phyloP scores from a whole-genome alignment of 2,329 filamentous ascomycete species.

The Pseudodiploospora longispora region DNA sequence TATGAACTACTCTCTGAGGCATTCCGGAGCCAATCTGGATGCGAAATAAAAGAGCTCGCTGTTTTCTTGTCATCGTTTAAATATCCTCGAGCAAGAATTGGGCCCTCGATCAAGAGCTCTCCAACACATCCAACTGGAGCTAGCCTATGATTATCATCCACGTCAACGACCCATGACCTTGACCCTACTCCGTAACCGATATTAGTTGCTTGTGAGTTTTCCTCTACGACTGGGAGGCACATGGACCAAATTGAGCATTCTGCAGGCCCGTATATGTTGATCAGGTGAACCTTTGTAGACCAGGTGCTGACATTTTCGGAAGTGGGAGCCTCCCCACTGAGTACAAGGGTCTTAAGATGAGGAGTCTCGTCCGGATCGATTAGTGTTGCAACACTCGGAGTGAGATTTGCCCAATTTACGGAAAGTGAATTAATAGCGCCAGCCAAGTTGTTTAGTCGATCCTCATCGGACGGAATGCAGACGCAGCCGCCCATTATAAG shows the following conservation, averaged over 20 bases:
- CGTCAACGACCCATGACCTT: conserved; percentile 4
- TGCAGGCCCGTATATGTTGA: conserved; percentile 38
- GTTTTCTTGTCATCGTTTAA: conserved; percentile 37
- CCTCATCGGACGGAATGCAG: not conserved
- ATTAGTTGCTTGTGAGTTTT: not conserved
- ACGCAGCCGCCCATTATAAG: not conserved
- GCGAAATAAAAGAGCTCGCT: not conserved
- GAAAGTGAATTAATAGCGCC: not conserved
- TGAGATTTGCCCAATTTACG: not conserved
- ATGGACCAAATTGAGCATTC: conserved; percentile 28
- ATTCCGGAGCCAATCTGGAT: conserved; percentile 21
- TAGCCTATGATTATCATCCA: not conserved
- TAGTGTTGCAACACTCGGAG: conserved; percentile 11
- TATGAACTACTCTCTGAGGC: not conserved
- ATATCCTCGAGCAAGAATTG: conserved; percentile 42
- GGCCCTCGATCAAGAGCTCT: conserved; percentile 31
- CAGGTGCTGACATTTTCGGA: conserved; percentile 10
- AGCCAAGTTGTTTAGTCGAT: not conserved
- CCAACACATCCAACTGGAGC: not conserved
- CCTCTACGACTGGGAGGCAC: not conserved
- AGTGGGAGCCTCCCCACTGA: not conserved
- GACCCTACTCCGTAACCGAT: not conserved
- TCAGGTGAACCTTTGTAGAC: conserved; percentile 35
- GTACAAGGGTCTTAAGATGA: conserved; percentile 2
- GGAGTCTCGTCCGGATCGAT: conserved; percentile 17